Evolutionary conservation across 2,329 filamentous ascomycete genomes (phyloP).

Genomic region (Nigrospora osmanthi): DNA sequence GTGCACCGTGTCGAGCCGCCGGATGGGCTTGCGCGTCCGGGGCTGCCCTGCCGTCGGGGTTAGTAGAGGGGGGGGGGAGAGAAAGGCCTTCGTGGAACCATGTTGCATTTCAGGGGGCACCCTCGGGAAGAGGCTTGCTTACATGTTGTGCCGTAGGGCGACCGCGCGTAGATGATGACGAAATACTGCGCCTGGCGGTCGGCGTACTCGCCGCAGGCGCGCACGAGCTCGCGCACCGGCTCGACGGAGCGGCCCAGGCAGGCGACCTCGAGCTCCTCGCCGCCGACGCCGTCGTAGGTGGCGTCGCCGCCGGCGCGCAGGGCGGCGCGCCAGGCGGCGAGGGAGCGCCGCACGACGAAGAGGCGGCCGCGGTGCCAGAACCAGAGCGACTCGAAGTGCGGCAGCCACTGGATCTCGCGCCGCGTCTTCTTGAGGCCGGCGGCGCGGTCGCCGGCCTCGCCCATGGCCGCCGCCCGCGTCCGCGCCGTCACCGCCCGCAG

Average conservation of each 20-base stretch:
- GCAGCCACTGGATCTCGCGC: constrained; percentile 32
- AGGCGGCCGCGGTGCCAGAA: constrained; percentile 40
- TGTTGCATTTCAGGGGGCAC: too few relatives aligned
- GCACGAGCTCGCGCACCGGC: constrained; percentile 37
- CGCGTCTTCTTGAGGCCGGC: constrained; percentile 32
- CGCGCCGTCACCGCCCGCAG: constrained; percentile 35
- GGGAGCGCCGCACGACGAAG: constrained; percentile 34
- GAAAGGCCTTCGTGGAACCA: too few relatives aligned
- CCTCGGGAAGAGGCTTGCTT: too few relatives aligned
- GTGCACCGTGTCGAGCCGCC: constrained; percentile 41
- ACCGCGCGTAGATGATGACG: constrained; percentile 38
- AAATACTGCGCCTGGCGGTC: constrained; percentile 40
- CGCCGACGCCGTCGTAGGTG: constrained; percentile 35
- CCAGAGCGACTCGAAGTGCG: constrained; percentile 35
- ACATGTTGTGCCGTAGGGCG: constrained; percentile 34
- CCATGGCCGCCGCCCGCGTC: constrained; percentile 24
- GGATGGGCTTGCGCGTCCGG: constrained; percentile 38
- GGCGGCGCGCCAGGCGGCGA: constrained; percentile 26
- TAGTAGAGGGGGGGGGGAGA: too few relatives aligned
- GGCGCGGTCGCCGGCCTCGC: constrained; percentile 20
- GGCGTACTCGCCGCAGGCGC: constrained; percentile 37
- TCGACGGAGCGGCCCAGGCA: constrained; percentile 42
- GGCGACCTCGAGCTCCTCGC: constrained; percentile 38
- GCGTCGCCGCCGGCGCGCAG: constrained; percentile 24
- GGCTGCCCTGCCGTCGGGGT: constrained; percentile 29